phyloP scores from a whole-genome alignment of 192 early-diverging fungal genomes.

The Mortierella claussenii region DNA sequence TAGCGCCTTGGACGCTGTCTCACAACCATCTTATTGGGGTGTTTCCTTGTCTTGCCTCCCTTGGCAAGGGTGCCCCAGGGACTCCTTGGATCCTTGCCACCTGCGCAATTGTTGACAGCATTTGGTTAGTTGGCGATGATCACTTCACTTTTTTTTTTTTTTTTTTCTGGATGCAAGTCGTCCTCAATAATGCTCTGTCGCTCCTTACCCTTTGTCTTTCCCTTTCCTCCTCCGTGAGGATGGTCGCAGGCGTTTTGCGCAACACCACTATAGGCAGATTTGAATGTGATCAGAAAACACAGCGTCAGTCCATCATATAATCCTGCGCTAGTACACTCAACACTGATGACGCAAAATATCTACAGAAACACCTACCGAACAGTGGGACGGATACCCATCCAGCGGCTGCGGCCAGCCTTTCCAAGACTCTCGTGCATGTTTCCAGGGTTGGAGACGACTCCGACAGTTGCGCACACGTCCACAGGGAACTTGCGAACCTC shows the following conservation, averaged over 20 bases:
- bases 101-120: too few species aligned
- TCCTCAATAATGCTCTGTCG: background rate
- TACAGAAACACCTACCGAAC: conserved; percentile 60
- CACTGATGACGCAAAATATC: too few species aligned
- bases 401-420: conserved; percentile 86
- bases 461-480: conserved; percentile 90
- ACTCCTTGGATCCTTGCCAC: conserved; percentile 80
- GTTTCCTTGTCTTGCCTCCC: conserved; percentile 87
- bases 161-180: too few species aligned
- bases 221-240: conserved; percentile 96
- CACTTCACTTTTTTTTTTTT: too few species aligned
- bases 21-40: conserved; percentile 75
- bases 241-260: conserved; percentile 96
- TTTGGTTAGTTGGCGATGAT: background rate
- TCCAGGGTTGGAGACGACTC: conserved; percentile 88
- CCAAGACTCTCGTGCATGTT: conserved; percentile 90
- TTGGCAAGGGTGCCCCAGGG: conserved; percentile 95
- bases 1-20: conserved; percentile 70
- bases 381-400: conserved; percentile 88
- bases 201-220: conserved; percentile 90
- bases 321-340: too few species aligned
- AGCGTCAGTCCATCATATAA: too few species aligned
- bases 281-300: too few species aligned
- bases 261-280: conserved; percentile 76
- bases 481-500: conserved; percentile 89